Evolutionary conservation across 2,329 filamentous ascomycete genomes (phyloP).

Genomic region (Monosporascus sp.): DNA sequence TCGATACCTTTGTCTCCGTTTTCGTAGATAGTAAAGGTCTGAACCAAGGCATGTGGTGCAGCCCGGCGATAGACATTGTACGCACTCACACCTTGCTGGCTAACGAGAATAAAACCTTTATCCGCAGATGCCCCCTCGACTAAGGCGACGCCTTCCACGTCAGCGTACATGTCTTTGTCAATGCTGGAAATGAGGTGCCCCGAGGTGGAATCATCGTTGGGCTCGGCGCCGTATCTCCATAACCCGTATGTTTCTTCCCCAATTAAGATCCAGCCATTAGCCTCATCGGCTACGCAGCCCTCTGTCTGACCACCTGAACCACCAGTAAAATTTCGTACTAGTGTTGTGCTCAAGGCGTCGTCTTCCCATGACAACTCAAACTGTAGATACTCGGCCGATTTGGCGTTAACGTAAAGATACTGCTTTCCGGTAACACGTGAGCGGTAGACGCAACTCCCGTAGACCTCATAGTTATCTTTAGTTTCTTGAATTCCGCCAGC

Average conservation of each 20-base stretch:
- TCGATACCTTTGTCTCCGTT: constrained; percentile 38
- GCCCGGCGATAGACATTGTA: constrained; percentile 46
- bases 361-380: constrained; percentile 40
- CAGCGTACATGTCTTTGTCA: constrained; percentile 43
- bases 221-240: constrained; percentile 48
- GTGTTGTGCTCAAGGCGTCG: constrained; percentile 36
- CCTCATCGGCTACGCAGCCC: constrained; percentile 47
- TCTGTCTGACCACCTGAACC: constrained; percentile 49
- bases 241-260: constrained; percentile 47
- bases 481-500: constrained; percentile 41
- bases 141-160: constrained; percentile 49
- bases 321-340: constrained; percentile 46
- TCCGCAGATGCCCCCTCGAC: constrained; percentile 38
- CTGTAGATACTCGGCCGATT: constrained; percentile 47
- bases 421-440: constrained; percentile 41
- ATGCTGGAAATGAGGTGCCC: constrained; percentile 34
- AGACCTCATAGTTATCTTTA: constrained; percentile 39
- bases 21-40: constrained; percentile 41
- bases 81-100: constrained; percentile 46
- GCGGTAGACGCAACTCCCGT: constrained; percentile 47
- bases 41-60: constrained; percentile 42
- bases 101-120: constrained; percentile 45
- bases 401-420: constrained; percentile 51
- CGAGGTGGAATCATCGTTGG: constrained; percentile 29
- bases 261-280: constrained; percentile 43